Percentiles rank a stretch among this genome's conserved stretches.
These are phyloP conservation scores for Porodaedalea pini DNA, from an alignment of 1,284 basidiomycete genomes.

Conservation along the genomic window DNA sequence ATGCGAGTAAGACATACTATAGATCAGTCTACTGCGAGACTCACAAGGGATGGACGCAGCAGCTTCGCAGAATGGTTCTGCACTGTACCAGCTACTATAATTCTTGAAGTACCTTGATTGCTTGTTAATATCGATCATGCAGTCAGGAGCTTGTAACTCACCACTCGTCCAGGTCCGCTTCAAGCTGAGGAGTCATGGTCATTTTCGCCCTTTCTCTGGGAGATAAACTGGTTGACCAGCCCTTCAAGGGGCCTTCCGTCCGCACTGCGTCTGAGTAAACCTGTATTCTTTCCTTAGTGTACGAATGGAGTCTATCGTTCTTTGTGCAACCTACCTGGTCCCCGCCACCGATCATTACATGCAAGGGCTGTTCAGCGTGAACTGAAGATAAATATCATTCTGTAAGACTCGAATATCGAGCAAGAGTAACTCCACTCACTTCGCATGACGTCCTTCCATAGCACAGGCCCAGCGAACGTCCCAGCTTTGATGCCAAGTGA, in stretches of 20 bases:
- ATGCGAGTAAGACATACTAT: neutral
- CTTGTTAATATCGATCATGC: neutral
- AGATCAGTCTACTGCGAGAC: slow-evolving; percentile 12
- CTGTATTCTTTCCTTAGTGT: neutral
- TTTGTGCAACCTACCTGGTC: slow-evolving; percentile 24
- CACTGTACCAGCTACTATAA: slow-evolving; percentile 21
- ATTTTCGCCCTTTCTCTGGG: slow-evolving; percentile 19
- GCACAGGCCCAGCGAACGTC: slow-evolving; percentile 21
- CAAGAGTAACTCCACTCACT: slow-evolving; percentile 20
- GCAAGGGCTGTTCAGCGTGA: slow-evolving; percentile 36
- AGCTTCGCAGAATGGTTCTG: slow-evolving; percentile 17
- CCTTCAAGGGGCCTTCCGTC: slow-evolving; percentile 19
- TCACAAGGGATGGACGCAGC: slow-evolving; percentile 21
- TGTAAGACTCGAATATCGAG: neutral
- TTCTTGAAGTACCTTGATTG: slow-evolving; percentile 22
- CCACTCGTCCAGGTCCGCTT: slow-evolving; percentile 23
- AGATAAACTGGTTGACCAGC: slow-evolving; percentile 18
- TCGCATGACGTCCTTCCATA: slow-evolving; percentile 26
- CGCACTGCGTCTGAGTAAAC: slow-evolving; percentile 27
- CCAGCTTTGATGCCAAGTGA: slow-evolving; percentile 21
- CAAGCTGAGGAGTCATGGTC: slow-evolving; percentile 14
- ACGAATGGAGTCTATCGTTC: neutral
- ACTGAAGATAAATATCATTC: slow-evolving; percentile 12
- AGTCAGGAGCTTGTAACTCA: neutral
- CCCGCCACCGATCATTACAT: slow-evolving; percentile 41